Evolutionary conservation across 2,329 filamentous ascomycete genomes (phyloP).

Genomic region (Neoascochyta sp.): DNA sequence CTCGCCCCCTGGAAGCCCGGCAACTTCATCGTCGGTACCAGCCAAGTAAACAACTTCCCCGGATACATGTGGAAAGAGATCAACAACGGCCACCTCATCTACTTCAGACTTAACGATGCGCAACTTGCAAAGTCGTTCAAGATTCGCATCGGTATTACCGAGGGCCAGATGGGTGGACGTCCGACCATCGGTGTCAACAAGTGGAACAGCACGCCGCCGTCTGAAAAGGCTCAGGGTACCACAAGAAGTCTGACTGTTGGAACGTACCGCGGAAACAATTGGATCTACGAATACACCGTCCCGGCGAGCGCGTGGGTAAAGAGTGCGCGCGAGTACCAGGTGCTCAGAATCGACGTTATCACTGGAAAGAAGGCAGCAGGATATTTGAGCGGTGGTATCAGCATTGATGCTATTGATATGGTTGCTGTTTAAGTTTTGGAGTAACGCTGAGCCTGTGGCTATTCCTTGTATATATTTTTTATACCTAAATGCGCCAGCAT

Average conservation of each 20-base stretch:
- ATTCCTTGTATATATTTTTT: too few species aligned
- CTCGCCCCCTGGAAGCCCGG: conserved; percentile 22
- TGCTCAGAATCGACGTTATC: conserved; percentile 17
- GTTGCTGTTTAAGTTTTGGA: conserved; percentile 9
- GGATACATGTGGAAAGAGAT: conserved; percentile 45
- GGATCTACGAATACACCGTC: conserved; percentile 20
- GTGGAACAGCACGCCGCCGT: conserved; percentile 13
- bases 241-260: conserved; percentile 20
- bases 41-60: conserved; percentile 27
- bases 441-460: too few species aligned
- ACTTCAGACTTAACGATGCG: conserved; percentile 32
- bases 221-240: conserved; percentile 17
- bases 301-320: conserved; percentile 20
- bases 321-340: conserved; percentile 16
- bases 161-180: conserved; percentile 17
- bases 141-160: conserved; percentile 20
- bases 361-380: conserved; percentile 18
- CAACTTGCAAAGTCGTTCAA: conserved; percentile 20
- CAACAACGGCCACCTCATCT: conserved; percentile 43
- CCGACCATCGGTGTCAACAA: conserved; percentile 15
- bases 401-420: conserved; percentile 20
- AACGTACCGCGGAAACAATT: conserved; percentile 23
- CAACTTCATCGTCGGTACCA: conserved; percentile 21
- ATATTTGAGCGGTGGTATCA: conserved; percentile 19
- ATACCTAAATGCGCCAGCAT: too few species aligned